These are phyloP conservation scores for Penicillium turbatum DNA, from an alignment of 495 filamentous ascomycete species.

Conservation along the genomic window DNA sequence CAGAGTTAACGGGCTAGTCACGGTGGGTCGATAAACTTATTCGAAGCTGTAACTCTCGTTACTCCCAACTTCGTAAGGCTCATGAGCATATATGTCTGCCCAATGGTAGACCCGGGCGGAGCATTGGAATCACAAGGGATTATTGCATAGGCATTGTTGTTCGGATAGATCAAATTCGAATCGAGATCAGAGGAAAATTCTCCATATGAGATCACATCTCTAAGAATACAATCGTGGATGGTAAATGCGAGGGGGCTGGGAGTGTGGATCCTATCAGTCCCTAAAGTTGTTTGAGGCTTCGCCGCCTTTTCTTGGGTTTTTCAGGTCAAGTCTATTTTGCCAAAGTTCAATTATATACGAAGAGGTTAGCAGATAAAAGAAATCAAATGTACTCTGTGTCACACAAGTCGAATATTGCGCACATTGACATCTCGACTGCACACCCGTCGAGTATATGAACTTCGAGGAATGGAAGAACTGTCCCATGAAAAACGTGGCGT, in stretches of 20 bases:
- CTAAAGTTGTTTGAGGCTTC: neutral
- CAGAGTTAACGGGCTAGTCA: neutral
- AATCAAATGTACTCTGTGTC: neutral
- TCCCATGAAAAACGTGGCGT: slow-evolving; percentile 13
- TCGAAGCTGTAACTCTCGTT: neutral
- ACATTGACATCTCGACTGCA: neutral
- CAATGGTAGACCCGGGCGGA: neutral
- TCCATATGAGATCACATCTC: neutral
- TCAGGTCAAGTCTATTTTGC: neutral
- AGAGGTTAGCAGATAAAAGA: too few species aligned
- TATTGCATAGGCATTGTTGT: neutral
- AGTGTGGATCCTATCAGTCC: neutral
- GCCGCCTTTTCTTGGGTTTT: slow-evolving; percentile 2
- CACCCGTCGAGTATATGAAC: neutral
- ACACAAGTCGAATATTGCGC: neutral
- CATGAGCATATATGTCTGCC: neutral
- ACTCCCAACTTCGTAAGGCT: neutral
- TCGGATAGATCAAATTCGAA: neutral
- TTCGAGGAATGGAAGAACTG: neutral
- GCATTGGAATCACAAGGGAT: too few species aligned
- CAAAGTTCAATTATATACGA: too few species aligned
- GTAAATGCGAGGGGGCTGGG: slow-evolving; percentile 1
- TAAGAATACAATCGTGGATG: neutral
- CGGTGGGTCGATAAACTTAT: neutral
- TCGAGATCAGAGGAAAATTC: neutral